These are phyloP conservation scores for Durio zibethinus DNA, from an alignment of 345 rosid species.

Conservation along the genomic window DNA sequence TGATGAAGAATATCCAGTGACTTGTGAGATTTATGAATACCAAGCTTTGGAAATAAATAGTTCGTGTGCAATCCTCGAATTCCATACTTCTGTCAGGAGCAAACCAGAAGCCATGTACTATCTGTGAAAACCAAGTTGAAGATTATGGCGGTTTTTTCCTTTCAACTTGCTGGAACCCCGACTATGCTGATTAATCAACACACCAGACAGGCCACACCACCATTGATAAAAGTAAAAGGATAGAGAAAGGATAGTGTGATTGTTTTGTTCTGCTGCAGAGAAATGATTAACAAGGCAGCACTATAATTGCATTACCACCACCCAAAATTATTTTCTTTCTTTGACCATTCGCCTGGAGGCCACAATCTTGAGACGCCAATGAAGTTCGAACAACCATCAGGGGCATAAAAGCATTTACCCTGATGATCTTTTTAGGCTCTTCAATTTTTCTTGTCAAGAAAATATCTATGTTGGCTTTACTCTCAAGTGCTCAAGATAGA, in stretches of 20 bases:
- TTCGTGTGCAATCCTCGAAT: too few species aligned
- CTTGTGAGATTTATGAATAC: too few species aligned
- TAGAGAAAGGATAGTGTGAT: not conserved
- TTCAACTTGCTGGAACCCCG: not conserved
- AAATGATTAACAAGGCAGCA: conserved; percentile 9
- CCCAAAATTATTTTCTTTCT: not conserved
- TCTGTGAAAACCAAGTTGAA: not conserved
- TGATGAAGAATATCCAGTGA: too few species aligned
- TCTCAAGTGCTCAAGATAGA: not conserved
- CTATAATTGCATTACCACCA: conserved; percentile 14
- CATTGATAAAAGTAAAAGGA: not conserved
- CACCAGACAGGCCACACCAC: not conserved
- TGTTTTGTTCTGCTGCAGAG: not conserved
- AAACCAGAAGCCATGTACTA: not conserved
- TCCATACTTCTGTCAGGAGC: not conserved
- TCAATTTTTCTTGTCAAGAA: not conserved
- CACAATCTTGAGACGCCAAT: not conserved
- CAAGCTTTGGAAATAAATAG: too few species aligned
- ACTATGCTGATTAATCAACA: not conserved
- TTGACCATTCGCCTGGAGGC: not conserved
- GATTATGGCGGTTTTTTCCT: not conserved
- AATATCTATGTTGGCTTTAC: not conserved
- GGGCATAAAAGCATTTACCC: not conserved
- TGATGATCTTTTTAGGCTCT: not conserved
- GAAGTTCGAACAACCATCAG: not conserved